Evolutionary conservation across 164 flowering plant genomes (phyloP).

Genomic region (Nymphaea colorata): DNA sequence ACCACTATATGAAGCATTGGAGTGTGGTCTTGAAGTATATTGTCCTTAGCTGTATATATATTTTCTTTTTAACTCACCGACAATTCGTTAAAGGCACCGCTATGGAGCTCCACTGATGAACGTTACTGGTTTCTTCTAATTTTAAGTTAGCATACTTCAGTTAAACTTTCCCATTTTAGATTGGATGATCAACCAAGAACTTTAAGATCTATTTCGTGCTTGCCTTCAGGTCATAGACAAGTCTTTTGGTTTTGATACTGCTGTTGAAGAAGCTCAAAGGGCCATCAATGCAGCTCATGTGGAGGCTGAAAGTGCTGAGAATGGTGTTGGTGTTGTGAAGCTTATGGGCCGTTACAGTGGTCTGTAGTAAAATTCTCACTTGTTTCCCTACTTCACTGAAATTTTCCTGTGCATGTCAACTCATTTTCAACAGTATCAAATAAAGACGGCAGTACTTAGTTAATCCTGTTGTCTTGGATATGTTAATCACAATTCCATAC

Average conservation of each 20-base stretch:
- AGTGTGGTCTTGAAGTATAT: no score
- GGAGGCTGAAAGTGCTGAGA: conserved; percentile 70
- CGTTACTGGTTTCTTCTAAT: no score
- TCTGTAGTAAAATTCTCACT: conserved; percentile 13
- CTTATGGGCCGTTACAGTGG: conserved; percentile 88
- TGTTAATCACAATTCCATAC: no score
- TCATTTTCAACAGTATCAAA: neutral
- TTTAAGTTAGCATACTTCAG: no score
- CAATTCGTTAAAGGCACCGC: no score
- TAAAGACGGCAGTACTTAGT: no score
- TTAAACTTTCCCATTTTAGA: neutral
- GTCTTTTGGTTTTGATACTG: conserved; percentile 93
- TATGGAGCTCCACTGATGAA: no score
- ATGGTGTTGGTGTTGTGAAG: conserved; percentile 82
- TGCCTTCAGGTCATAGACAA: conserved; percentile 67
- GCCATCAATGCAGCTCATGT: conserved; percentile 97
- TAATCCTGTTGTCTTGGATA: no score
- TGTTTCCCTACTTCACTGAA: neutral
- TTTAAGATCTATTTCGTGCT: neutral
- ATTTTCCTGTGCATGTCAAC: neutral
- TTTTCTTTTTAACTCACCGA: no score
- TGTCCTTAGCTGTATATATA: no score
- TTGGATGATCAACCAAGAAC: neutral
- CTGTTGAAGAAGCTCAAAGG: conserved; percentile 91
- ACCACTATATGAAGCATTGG: no score